Conservation (phyloP, 768 basidiomycete genomes). For the Suillus luteus region DNA sequence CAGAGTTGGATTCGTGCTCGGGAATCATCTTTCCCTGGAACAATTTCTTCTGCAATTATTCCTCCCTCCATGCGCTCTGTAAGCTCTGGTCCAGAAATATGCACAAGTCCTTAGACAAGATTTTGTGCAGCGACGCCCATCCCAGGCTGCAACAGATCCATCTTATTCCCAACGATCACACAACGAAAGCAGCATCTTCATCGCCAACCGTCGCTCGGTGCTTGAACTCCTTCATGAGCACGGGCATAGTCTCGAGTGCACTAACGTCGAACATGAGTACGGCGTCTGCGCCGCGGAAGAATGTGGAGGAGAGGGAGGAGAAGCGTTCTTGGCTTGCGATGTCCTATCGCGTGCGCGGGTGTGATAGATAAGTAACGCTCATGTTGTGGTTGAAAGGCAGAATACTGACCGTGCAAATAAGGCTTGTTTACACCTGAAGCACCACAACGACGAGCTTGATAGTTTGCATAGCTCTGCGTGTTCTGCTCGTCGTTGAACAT, state of each 20-base stretch:
- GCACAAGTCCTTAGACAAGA: conserved; percentile 61
- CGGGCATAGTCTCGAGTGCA: conserved; percentile 56
- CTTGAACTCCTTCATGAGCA: conserved; percentile 65
- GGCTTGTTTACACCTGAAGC: conserved; percentile 87
- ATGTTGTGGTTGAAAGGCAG: background rate
- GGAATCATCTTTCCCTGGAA: conserved; percentile 15
- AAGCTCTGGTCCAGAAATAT: conserved; percentile 29
- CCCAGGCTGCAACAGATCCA: conserved; percentile 49
- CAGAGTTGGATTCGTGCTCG: conserved; percentile 16
- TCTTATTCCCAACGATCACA: conserved; percentile 77
- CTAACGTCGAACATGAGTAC: conserved; percentile 83
- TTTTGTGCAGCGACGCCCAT: conserved; percentile 41
- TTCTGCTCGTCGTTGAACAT: conserved; percentile 8
- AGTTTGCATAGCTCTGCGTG: conserved; percentile 52
- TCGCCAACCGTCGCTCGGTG: conserved; percentile 57
- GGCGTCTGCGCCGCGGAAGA: conserved; percentile 86
- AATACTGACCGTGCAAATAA: conserved; percentile 56
- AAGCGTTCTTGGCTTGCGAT: conserved; percentile 90
- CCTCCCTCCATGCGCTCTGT: conserved; percentile 21
- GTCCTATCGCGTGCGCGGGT: conserved; percentile 47
- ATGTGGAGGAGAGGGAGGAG: conserved; percentile 77
- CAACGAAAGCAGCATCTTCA: conserved; percentile 59
- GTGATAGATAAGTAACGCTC: too few species aligned
- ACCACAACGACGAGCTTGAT: conserved; percentile 85
- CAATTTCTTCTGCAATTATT: background rate